These are phyloP conservation scores for Cajanus cajan DNA, from an alignment of 306 rosid species.

Conservation along the genomic window DNA sequence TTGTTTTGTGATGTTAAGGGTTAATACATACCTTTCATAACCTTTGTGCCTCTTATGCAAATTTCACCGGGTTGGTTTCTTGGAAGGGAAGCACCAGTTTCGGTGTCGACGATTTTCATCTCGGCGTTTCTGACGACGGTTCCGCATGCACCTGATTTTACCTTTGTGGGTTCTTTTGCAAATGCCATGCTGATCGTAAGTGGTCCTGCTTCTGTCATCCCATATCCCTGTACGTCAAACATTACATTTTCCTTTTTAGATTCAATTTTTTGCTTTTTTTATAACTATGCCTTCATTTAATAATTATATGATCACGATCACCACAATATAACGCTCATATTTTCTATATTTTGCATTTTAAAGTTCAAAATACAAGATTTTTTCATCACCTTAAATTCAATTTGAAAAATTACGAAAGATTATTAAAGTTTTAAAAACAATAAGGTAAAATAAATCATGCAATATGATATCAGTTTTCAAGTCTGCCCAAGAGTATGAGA, in stretches of 20 bases:
- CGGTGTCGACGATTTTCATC: slow-evolving; percentile 65
- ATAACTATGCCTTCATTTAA: too few species aligned
- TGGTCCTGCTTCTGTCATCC: slow-evolving; percentile 91
- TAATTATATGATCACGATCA: not conserved
- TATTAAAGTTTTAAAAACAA: too few species aligned
- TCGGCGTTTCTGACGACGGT: slow-evolving; percentile 68
- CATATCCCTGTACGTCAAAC: slow-evolving; percentile 59
- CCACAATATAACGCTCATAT: too few species aligned
- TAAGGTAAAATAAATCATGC: too few species aligned
- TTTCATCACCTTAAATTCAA: too few species aligned
- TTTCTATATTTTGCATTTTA: not conserved
- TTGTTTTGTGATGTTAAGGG: not conserved
- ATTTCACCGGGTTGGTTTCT: slow-evolving; percentile 69
- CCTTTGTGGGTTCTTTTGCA: slow-evolving; percentile 56
- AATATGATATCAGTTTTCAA: too few species aligned
- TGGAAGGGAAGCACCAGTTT: slow-evolving; percentile 66
- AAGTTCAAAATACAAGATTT: too few species aligned
- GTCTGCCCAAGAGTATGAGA: too few species aligned
- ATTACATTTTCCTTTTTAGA: not conserved
- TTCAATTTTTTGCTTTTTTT: not conserved
- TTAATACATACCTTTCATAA: slow-evolving; percentile 71
- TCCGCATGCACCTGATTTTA: slow-evolving; percentile 85
- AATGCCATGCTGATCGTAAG: slow-evolving; percentile 63
- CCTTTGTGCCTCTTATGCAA: slow-evolving; percentile 71
- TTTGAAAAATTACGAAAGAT: too few species aligned